Percentiles rank a stretch among this genome's conserved stretches.
phyloP scores from a whole-genome alignment of 176 grass and related monocot species.

The Cenchrus americanus region DNA sequence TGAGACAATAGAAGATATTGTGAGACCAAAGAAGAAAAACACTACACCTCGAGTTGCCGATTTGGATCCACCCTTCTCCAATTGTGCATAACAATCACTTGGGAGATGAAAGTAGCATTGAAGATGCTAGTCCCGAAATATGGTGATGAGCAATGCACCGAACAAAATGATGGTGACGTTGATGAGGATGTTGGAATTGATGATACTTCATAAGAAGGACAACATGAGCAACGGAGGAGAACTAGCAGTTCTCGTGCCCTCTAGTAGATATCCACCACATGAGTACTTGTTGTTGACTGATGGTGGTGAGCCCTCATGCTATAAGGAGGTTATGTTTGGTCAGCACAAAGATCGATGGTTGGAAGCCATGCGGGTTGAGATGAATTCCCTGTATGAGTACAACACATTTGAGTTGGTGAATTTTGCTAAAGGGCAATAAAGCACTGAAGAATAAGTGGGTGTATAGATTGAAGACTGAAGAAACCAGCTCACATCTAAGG shows the following conservation, averaged over 20 bases:
- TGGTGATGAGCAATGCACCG: no score
- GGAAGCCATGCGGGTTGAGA: constrained; percentile 35
- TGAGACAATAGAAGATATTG: constrained; percentile 1
- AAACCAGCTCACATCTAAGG: constrained; percentile 13
- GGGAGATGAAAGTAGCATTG: no score
- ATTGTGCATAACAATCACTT: background rate
- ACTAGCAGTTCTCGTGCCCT: background rate
- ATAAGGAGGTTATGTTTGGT: constrained; percentile 25
- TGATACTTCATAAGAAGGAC: background rate
- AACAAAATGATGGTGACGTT: background rate
- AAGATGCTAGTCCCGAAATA: no score
- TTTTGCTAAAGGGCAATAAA: constrained; percentile 14
- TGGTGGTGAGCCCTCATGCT: background rate
- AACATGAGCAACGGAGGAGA: background rate
- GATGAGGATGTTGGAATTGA: background rate
- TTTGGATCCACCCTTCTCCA: background rate
- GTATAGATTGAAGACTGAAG: constrained; percentile 8
- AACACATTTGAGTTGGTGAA: constrained; percentile 6
- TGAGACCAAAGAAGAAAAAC: background rate
- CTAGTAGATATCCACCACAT: background rate
- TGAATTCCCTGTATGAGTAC: constrained; percentile 10
- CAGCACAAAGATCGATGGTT: constrained; percentile 12
- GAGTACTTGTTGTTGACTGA: background rate
- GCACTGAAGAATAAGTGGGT: constrained; percentile 23
- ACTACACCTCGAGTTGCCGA: background rate